These are phyloP conservation scores for Yamadazyma songkhlaensis DNA, from an alignment of 1,139 yeast genomes.

Conservation along the genomic window DNA sequence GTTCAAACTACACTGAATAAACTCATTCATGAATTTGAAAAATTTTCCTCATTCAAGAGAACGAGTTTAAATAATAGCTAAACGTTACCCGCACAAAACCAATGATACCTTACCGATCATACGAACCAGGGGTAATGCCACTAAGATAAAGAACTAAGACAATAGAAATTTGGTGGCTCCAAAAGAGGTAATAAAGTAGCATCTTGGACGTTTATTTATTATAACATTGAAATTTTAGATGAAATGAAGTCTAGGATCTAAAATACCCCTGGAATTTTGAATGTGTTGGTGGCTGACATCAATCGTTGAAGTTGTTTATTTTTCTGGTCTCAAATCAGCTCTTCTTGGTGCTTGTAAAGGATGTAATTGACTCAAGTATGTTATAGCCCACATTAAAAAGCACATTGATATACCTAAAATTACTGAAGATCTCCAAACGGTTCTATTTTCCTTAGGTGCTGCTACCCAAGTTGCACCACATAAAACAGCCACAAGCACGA, in stretches of 20 bases:
- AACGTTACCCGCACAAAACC: no score
- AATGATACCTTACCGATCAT: no score
- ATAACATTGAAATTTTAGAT: neutral
- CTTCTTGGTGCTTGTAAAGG: slow-evolving; percentile 82
- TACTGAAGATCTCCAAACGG: slow-evolving; percentile 90
- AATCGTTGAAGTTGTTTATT: slow-evolving; percentile 1
- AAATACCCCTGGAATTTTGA: neutral
- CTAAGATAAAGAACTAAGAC: no score
- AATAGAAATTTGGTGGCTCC: no score
- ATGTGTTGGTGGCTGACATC: neutral
- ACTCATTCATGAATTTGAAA: no score
- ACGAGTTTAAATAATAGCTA: no score
- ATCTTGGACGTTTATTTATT: no score
- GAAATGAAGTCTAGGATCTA: neutral
- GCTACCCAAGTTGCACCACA: slow-evolving; percentile 64
- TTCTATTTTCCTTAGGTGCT: slow-evolving; percentile 58
- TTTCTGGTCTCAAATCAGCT: slow-evolving; percentile 76
- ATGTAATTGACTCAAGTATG: slow-evolving; percentile 75
- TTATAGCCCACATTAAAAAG: slow-evolving; percentile 93
- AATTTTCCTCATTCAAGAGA: no score
- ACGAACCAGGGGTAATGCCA: no score
- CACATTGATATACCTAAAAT: slow-evolving; percentile 82
- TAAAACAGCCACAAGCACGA: slow-evolving; percentile 56
- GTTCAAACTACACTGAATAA: no score
- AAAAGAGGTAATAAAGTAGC: no score